Percentiles rank a stretch among this genome's conserved stretches.
phyloP scores from a whole-genome alignment of 345 rosid genomes.

The Sapria himalayana region DNA sequence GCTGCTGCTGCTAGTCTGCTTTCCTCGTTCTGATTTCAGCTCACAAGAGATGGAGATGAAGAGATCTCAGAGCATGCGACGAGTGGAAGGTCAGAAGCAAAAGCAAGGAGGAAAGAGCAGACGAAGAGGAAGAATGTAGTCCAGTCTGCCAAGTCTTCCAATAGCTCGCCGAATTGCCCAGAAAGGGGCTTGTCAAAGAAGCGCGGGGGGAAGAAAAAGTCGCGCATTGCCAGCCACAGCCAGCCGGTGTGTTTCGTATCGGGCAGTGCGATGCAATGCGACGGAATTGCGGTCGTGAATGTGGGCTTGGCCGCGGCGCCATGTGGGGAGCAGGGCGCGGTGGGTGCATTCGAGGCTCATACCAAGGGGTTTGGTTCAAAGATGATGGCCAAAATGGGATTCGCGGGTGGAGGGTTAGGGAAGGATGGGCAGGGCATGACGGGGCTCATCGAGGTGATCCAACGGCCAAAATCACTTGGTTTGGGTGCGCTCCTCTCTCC shows the following conservation, averaged over 20 bases:
- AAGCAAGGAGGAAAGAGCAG: constrained; percentile 15
- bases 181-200: constrained; percentile 6
- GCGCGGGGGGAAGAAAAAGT: constrained; percentile 17
- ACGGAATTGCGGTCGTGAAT: constrained; percentile 15
- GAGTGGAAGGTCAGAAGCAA: constrained; percentile 21
- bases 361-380: constrained; percentile 84
- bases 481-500: constrained; percentile 33
- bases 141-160: constrained; percentile 12
- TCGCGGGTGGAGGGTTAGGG: constrained; percentile 60
- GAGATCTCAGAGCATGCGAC: constrained; percentile 38
- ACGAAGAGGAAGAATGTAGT: constrained; percentile 13
- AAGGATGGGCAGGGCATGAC: constrained; percentile 71
- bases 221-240: constrained; percentile 34
- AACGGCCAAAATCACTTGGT: constrained; percentile 68
- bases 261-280: constrained; percentile 41
- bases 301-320: no score
- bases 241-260: constrained; percentile 75
- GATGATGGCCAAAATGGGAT: constrained; percentile 95
- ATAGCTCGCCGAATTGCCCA: constrained; percentile 9
- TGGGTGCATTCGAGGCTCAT: constrained; percentile 71
- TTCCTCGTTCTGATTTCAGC: constrained; percentile 39
- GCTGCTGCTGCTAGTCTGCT: no score
- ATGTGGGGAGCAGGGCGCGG: no score
- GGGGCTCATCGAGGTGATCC: constrained; percentile 48
- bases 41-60: constrained; percentile 47